Percentiles rank a stretch among this genome's conserved stretches.
Conservation (phyloP, 78 protist genomes). For the Guillardia theta region DNA sequence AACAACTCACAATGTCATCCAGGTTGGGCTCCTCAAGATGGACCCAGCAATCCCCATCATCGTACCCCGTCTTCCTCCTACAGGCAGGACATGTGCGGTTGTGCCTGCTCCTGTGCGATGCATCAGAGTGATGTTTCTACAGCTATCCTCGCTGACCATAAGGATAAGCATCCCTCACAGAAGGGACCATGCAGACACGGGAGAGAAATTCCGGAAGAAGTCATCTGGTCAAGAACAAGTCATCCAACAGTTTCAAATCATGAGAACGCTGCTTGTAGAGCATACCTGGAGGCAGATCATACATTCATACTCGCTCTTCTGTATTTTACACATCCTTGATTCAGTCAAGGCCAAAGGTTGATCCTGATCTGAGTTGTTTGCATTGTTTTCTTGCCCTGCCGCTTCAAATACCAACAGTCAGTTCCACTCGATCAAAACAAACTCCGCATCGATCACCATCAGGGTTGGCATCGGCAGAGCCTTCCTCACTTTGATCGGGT, state of each 20-base stretch:
- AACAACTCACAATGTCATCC: neutral
- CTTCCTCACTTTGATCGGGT: too few species aligned
- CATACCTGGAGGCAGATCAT: slow-evolving; percentile 4
- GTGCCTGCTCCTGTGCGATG: neutral
- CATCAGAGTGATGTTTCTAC: too few species aligned
- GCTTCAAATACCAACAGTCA: too few species aligned
- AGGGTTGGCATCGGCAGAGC: too few species aligned
- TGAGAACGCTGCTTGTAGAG: too few species aligned
- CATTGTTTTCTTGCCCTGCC: too few species aligned
- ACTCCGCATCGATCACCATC: too few species aligned
- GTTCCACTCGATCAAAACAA: too few species aligned
- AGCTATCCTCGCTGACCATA: too few species aligned
- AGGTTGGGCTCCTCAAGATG: neutral
- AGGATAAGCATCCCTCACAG: neutral
- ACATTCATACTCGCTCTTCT: neutral
- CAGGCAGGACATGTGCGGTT: neutral
- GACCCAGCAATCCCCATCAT: neutral
- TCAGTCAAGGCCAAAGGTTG: neutral
- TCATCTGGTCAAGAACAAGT: neutral
- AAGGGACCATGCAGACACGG: neutral
- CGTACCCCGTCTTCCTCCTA: neutral
- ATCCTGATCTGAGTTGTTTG: too few species aligned
- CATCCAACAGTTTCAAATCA: too few species aligned
- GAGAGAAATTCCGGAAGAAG: neutral
- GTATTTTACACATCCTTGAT: neutral